Conservation (phyloP, 768 basidiomycete genomes). For the Sporobolomyces phaffii region DNA sequence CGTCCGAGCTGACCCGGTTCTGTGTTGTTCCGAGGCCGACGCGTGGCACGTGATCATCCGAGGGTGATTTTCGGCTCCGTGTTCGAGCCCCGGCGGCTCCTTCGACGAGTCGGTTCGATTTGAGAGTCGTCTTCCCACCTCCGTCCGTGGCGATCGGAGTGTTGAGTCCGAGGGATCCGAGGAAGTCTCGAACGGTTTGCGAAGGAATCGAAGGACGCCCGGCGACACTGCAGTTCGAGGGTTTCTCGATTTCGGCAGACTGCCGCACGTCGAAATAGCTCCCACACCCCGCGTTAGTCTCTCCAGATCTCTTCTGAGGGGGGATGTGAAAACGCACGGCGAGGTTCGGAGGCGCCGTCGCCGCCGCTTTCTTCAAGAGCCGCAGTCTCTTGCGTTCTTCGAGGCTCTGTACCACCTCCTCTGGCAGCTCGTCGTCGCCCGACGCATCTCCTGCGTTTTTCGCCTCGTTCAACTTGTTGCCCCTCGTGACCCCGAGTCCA, state of each 20-base stretch:
- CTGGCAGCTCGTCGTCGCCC: background rate
- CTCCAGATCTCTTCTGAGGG: background rate
- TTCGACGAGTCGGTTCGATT: background rate
- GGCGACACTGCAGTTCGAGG: too few species aligned
- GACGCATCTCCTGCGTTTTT: background rate
- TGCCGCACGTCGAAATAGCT: background rate
- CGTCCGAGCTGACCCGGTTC: too few species aligned
- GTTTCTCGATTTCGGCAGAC: constrained; percentile 1
- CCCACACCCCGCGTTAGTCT: background rate
- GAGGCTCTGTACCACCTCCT: background rate
- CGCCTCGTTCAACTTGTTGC: background rate
- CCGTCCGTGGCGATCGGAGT: background rate
- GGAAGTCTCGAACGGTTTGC: background rate
- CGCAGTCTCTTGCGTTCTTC: background rate
- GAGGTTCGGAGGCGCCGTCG: constrained; percentile 1
- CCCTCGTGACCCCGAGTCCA: too few species aligned
- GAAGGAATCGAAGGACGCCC: constrained; percentile 3
- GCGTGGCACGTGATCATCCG: background rate
- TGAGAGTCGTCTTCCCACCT: background rate
- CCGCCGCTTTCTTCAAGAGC: too few species aligned
- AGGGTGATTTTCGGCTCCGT: background rate
- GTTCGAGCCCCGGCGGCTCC: background rate
- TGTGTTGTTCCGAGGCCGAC: too few species aligned
- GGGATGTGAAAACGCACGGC: background rate
- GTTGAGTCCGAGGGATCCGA: constrained; percentile 1